These are phyloP conservation scores for Cladosporium sp. DNA, from an alignment of 2,329 filamentous ascomycete species.

Conservation along the genomic window DNA sequence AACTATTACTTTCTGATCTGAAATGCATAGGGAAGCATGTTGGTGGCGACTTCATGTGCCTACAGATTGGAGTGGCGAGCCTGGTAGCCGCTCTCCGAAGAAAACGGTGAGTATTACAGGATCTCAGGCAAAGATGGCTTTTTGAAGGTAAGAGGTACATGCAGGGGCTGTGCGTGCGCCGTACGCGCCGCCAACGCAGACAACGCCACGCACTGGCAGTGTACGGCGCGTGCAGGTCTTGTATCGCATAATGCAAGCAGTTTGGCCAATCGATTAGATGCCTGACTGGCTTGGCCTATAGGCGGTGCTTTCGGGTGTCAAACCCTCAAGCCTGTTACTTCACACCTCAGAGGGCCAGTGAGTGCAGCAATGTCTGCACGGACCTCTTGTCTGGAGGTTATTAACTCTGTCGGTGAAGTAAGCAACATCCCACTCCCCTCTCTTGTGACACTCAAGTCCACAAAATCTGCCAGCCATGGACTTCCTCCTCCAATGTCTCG, in stretches of 20 bases:
- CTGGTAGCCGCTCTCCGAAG: background rate
- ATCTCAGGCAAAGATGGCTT: background rate
- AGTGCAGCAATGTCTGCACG: background rate
- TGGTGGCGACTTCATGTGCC: background rate
- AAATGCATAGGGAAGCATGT: background rate
- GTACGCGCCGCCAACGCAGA: background rate
- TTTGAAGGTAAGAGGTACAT: background rate
- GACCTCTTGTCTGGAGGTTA: background rate
- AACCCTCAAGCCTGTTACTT: background rate
- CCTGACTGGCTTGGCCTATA: background rate
- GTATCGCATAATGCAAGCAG: background rate
- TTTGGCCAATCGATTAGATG: too few species aligned
- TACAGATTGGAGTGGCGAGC: too few species aligned
- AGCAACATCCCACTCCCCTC: background rate
- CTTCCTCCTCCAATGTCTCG: background rate
- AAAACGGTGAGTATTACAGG: background rate
- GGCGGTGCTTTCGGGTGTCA: background rate
- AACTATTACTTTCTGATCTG: background rate
- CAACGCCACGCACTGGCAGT: background rate
- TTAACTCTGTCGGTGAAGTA: background rate
- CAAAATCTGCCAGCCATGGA: background rate
- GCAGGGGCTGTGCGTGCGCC: background rate
- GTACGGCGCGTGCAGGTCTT: background rate
- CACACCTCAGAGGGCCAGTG: background rate
- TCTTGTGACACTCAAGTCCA: background rate